Evolutionary conservation across 2,329 filamentous ascomycete species (phyloP).

Genomic region (Diaporthe helianthi): DNA sequence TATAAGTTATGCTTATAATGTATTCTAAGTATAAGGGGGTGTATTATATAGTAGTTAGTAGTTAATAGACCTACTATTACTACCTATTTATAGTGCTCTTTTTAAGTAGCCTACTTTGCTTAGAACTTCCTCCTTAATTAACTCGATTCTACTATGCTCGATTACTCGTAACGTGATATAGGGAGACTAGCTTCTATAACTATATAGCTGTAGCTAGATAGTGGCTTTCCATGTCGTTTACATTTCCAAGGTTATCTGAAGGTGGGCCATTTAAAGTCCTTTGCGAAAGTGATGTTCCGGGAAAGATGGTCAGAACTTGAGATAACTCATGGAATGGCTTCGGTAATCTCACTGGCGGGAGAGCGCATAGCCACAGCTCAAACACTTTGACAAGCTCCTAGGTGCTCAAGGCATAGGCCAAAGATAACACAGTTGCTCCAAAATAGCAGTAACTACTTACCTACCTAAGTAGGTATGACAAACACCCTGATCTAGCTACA

Average conservation of each 20-base stretch:
- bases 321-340: not conserved
- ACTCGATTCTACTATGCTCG: too few species aligned
- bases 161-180: too few species aligned
- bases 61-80: too few species aligned
- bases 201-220: slow-evolving; percentile 9
- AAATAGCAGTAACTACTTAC: not conserved
- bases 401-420: not conserved
- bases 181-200: not conserved
- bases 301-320: slow-evolving; percentile 28
- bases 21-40: too few species aligned
- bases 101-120: too few species aligned
- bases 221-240: slow-evolving; percentile 10
- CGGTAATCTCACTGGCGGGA: too few species aligned
- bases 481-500: not conserved
- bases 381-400: not conserved
- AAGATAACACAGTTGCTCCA: not conserved
- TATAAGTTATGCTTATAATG: too few species aligned
- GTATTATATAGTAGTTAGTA: too few species aligned
- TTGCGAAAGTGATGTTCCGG: slow-evolving; percentile 27
- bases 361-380: not conserved
- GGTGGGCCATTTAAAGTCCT: slow-evolving; percentile 33
- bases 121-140: too few species aligned
- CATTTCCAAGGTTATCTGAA: not conserved
- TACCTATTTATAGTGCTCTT: too few species aligned
- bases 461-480: not conserved